A percentile compares a stretch with the other conserved stretches of the same genome.
Evolutionary conservation across 1,284 basidiomycete genomes (phyloP).

Genomic region (Puccinia coronata): DNA sequence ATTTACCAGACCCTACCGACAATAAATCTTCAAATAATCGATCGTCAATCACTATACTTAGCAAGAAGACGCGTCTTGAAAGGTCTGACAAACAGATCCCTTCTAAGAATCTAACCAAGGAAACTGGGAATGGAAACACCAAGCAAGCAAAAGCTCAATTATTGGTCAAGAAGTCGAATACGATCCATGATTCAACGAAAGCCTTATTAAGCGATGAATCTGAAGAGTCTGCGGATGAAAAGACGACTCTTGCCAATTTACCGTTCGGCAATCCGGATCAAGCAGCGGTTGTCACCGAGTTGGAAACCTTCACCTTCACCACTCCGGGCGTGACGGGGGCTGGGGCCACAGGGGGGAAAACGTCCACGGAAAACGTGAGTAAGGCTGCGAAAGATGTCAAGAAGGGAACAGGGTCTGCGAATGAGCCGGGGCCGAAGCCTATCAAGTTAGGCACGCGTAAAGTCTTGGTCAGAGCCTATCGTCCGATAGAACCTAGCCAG

Average conservation of each 20-base stretch:
- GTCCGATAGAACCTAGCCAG: slow-evolving; percentile 26
- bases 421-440: background rate
- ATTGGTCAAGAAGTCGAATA: background rate
- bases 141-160: background rate
- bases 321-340: background rate
- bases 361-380: background rate
- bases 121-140: background rate
- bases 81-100: background rate
- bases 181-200: background rate
- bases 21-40: background rate
- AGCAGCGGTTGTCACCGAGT: slow-evolving; percentile 30
- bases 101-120: background rate
- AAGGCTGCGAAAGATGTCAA: background rate
- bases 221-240: background rate
- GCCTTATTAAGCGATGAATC: background rate
- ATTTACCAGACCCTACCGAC: slow-evolving; percentile 2
- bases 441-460: slow-evolving; percentile 42
- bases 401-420: background rate
- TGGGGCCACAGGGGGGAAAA: too few species aligned
- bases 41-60: background rate
- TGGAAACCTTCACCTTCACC: slow-evolving; percentile 47
- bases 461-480: slow-evolving; percentile 44
- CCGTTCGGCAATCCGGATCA: slow-evolving; percentile 40
- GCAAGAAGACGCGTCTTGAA: slow-evolving; percentile 32
- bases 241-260: slow-evolving; percentile 27